Evolutionary conservation across 1,139 yeast species (phyloP), one percentile per base, ranked within the genome.

Genomic region (Meyerozyma carpophila): DNA sequence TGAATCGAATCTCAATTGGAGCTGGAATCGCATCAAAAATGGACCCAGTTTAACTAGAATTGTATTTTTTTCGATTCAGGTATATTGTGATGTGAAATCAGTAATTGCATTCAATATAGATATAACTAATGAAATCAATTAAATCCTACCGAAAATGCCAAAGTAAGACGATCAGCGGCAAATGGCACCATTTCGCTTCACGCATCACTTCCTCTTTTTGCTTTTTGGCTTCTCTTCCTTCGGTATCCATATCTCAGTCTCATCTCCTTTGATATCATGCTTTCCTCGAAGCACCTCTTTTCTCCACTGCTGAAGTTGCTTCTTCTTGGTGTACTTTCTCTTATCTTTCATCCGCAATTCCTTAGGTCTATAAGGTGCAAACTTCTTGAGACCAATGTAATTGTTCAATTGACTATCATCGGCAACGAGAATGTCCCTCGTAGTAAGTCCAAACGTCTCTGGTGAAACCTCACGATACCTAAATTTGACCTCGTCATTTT

Each of bases 391-490:
- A 11, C 97, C 95, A 49, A 89, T 84, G 58, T 73, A 90, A 45
- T 80, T 82, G 63, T 93, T 93, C 62, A 94, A 74, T 43, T 85
- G 87, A 48, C 77, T 75, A 60, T 94, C 98, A 57, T 87, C 94
- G 8, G 98, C 99, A 47, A 88, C 67, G 43, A 94, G 70, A 42
- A 94, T 93, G 56, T 94, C 99, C 48, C 95, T 75, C 0, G 94
- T 77, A 0, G 89, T 75, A 44, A 94, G 75, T 8, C 98, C 98
- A 66, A 80, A 94, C 9, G 91, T 68, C 57, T 94, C 98, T 3
- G 99, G 98, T 0, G 96, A 90, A 3, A 93, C 98, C 55, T 90
- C 96, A 55, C 98, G 79, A 62, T 94, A 94, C 56, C 82, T 82
- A 74, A 93, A 93, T 46, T 73, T 77, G 39, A 78, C 54, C 16